Base-by-base conservation (phyloP, 169 alveolate genomes). In the Plasmodium vivax region DNA sequence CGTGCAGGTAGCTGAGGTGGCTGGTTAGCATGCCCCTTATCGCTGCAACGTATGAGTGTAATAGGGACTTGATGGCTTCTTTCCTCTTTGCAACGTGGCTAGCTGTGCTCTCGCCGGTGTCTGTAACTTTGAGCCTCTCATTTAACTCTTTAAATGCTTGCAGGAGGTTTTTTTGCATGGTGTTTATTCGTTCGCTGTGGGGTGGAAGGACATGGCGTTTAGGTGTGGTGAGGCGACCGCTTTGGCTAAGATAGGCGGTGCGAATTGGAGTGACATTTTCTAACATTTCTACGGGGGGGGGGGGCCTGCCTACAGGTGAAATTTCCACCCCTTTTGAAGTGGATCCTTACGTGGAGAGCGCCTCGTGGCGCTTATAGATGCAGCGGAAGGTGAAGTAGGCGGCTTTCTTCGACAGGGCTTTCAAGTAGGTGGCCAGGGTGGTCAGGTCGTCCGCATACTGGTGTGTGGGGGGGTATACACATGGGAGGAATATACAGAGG, bases 331-430 rank as follows among this genome's bases (percentile, higher is more conserved):
- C 16, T 7, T 68, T 23, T 10, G n/a, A 30, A 68, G 27, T 45
- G 71, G 56, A 3, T 82, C 5, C 34, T 27, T 77, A 87, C 93
- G 51, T 87, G 93, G 47, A 51, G n/a, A 87, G 27, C 27, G 58
- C 7, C 23, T 32, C 80, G 51, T 87, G 87, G 2, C 62, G 72
- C 19, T 56, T 32, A 32, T 87, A 87, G 82, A 56, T 23, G 10
- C 72, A 56, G 36, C 38, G 27, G 68, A 87, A 87, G n/a, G 81
- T 58, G n/a, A 87, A 36, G 82, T 87, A 87, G 27, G 87, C 85
- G 2, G 45, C 3, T 77, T 87, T 87, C 85, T 54, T 87, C 12
- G 85, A 87, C 14, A 87, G 54, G 43, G 77, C 51, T 87, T 87
- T 87, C 41, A 87, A 56, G 30, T 77, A 87, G 77, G 41, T 23